Evolutionary conservation across 257 asterid genomes (phyloP).

Genomic region (Penstemon davidsonii): DNA sequence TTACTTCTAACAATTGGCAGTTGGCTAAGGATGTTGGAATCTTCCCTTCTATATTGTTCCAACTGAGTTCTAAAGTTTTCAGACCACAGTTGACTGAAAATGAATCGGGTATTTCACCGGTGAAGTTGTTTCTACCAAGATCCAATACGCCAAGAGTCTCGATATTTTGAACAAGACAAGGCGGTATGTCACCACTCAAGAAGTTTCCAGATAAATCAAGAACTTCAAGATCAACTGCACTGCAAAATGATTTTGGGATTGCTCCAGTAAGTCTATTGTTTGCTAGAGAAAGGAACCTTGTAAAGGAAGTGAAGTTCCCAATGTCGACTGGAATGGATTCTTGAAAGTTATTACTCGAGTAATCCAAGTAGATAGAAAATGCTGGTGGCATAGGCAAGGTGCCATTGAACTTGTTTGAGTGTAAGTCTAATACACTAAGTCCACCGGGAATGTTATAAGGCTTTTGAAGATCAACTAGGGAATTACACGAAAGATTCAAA

Average conservation of each 20-base stretch:
- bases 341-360: constrained; percentile 20
- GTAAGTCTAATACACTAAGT: constrained; percentile 28
- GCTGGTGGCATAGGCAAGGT: constrained; percentile 29
- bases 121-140: constrained; percentile 37
- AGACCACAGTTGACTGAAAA: constrained; percentile 33
- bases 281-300: constrained; percentile 32
- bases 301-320: background rate
- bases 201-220: constrained; percentile 48
- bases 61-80: constrained; percentile 40
- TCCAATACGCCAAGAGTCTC: constrained; percentile 28
- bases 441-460: constrained; percentile 8
- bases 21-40: constrained; percentile 42
- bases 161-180: constrained; percentile 26
- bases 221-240: constrained; percentile 27
- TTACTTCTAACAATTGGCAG: constrained; percentile 37
- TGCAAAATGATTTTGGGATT: constrained; percentile 48
- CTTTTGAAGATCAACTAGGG: constrained; percentile 22
- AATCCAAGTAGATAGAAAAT: constrained; percentile 20
- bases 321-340: constrained; percentile 13
- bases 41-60: constrained; percentile 38
- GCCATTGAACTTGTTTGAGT: constrained; percentile 36
- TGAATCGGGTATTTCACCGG: constrained; percentile 37
- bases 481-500: constrained; percentile 42
- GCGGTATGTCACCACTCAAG: constrained; percentile 42
- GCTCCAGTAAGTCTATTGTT: constrained; percentile 36